Evolutionary conservation across 371 early-diverging fungal species (phyloP), one percentile per base, ranked within the genome.

Genomic region (Lichtheimia ramosa): DNA sequence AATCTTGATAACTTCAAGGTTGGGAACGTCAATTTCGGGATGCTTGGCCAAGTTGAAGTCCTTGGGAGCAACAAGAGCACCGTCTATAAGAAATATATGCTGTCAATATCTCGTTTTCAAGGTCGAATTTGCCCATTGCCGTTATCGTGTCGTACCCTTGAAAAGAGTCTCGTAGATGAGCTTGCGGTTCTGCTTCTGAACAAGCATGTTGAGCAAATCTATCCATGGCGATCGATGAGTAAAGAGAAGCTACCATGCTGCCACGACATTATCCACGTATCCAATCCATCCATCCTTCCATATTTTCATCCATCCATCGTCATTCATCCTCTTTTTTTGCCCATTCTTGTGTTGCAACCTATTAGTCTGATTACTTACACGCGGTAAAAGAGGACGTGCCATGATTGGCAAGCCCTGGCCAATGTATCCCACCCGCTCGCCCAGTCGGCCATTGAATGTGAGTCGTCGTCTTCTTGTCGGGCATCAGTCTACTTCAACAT

Each of bases 1-100:
- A 61, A 96, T 92, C 92, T 98, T 99, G 89, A 98, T 96, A 74
- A 99, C 99, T 77, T 99, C 89, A 58, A 98, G 86, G 92, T 99
- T 98, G 71, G 96, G 94, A 60, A 99, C 97, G 68, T 91, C 89
- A 74, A 98, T 84, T 64, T 97, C 96, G 64, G 83, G 82, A 86
- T 98, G 99, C 85, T 92, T 92, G 77, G 95, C 86, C 56, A 89
- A 87, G 82, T 96, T 93, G 90, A 82, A 96, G 89, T 98, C 97
- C 91, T 98, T 98, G 87, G 96, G 92, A 82, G 96, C 98, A 63
- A 97, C 97, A 68, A 98, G 77, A 73, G 96, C 97, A 69, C 98
- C 98, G 85, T 97, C 98, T 89, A 82, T 4, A 40, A 23, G 21
- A 50, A 42, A 25, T 34, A 8, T 8, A 8, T 34, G 27, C 27